phyloP scores from a whole-genome alignment of 179 eudicot genomes.

The Patellifolia procumbens region DNA sequence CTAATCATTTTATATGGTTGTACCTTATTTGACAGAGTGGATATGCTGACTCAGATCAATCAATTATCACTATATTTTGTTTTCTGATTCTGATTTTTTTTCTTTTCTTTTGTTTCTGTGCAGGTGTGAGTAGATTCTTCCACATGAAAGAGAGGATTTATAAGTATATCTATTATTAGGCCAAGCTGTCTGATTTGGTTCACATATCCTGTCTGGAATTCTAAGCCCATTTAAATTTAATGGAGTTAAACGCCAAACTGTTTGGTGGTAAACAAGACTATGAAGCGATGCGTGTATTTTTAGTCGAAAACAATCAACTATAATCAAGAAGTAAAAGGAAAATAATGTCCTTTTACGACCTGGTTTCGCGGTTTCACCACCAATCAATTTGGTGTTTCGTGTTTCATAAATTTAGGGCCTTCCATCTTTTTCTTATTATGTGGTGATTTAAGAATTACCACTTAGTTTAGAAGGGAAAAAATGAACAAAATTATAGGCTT shows the following conservation, averaged over 20 bases:
- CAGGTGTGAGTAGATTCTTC: conserved; percentile 27
- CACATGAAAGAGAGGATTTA: conserved; percentile 9
- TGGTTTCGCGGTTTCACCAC: no score
- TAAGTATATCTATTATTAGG: background rate
- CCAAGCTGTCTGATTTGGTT: conserved; percentile 19
- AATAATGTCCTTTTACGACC: no score
- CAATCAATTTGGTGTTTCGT: no score
- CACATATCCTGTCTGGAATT: conserved; percentile 14
- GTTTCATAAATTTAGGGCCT: no score
- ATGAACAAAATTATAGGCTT: conserved; percentile 1
- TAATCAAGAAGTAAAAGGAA: no score
- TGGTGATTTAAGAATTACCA: conserved; percentile 7
- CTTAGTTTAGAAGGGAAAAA: background rate
- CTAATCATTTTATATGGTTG: background rate
- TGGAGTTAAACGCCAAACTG: no score
- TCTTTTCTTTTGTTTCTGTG: background rate
- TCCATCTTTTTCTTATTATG: background rate
- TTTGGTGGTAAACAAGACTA: no score
- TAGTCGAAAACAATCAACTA: no score
- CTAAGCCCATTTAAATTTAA: no score
- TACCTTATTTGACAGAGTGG: background rate
- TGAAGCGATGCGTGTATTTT: no score
- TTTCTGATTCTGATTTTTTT: background rate
- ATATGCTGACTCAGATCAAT: background rate
- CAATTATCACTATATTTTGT: background rate